Percentiles rank a stretch among this genome's conserved stretches.
phyloP scores from a whole-genome alignment of 192 early-diverging fungal genomes.

The Lobosporangium transversale region DNA sequence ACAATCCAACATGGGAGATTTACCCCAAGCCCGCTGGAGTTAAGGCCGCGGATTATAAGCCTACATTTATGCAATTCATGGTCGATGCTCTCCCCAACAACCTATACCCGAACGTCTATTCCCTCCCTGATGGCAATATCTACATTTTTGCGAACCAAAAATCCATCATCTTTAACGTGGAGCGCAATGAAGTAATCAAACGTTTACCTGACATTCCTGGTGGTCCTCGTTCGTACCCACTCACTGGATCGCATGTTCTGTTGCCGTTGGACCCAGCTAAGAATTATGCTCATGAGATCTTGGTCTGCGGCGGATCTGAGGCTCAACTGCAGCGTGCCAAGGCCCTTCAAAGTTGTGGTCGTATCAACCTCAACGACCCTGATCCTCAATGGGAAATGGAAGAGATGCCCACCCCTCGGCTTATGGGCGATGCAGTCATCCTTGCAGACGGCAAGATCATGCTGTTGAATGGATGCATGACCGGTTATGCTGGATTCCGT shows the following conservation, averaged over 20 bases:
- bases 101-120: constrained; percentile 61
- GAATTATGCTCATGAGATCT: constrained; percentile 63
- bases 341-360: constrained; percentile 59
- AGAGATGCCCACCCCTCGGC: constrained; percentile 51
- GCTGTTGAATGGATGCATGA: constrained; percentile 70
- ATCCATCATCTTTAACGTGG: constrained; percentile 63
- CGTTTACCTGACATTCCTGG: constrained; percentile 59
- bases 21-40: constrained; percentile 30
- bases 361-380: constrained; percentile 54
- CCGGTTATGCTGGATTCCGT: constrained; percentile 65
- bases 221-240: constrained; percentile 62
- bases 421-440: constrained; percentile 65
- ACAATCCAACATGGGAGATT: constrained; percentile 59
- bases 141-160: constrained; percentile 64
- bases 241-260: constrained; percentile 64
- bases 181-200: constrained; percentile 50
- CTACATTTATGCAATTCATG: constrained; percentile 55
- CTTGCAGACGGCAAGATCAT: constrained; percentile 66
- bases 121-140: constrained; percentile 60
- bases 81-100: constrained; percentile 62
- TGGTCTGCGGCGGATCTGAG: constrained; percentile 70
- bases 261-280: constrained; percentile 65
- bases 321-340: constrained; percentile 18
- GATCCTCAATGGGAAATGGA: constrained; percentile 65
- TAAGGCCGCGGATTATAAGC: constrained; percentile 13